Conservation (phyloP, 2,329 filamentous ascomycete species). For the Colletotrichum camelliae region DNA sequence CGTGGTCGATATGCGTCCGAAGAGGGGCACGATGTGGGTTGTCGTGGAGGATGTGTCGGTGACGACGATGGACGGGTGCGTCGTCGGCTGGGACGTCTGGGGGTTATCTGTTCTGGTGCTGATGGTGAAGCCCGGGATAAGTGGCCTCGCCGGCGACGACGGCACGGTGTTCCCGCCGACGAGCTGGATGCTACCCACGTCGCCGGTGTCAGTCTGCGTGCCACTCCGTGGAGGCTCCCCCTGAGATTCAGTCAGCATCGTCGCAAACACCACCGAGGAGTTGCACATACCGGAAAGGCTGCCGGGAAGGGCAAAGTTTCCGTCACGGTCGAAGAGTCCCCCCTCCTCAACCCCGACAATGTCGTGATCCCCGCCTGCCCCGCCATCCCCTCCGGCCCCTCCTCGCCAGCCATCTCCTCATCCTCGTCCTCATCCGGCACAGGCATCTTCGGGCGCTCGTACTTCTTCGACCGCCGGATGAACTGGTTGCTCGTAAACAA, state of each 20-base stretch:
- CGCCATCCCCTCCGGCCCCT: not conserved
- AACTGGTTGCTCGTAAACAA: slow-evolving; percentile 19
- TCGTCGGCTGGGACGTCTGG: not conserved
- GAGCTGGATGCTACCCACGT: not conserved
- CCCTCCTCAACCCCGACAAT: not conserved
- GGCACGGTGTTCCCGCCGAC: not conserved
- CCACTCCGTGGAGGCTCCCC: not conserved
- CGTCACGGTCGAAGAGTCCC: not conserved
- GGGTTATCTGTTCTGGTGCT: not conserved
- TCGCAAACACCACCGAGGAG: not conserved
- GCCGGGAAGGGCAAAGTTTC: not conserved
- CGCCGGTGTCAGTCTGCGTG: not conserved
- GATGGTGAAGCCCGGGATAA: not conserved
- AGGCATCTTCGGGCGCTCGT: not conserved
- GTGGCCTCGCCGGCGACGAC: not conserved
- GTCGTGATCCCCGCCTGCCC: not conserved
- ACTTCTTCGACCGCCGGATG: not conserved
- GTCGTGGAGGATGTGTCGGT: not conserved
- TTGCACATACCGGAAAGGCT: not conserved
- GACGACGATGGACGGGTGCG: not conserved
- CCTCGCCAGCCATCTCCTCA: not conserved
- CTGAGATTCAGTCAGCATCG: not conserved
- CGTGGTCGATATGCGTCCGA: not conserved
- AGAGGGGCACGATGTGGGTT: not conserved
- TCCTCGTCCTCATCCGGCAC: not conserved